Conservation (phyloP, 2,329 filamentous ascomycete genomes). For the Ambrosiella beaveri region DNA sequence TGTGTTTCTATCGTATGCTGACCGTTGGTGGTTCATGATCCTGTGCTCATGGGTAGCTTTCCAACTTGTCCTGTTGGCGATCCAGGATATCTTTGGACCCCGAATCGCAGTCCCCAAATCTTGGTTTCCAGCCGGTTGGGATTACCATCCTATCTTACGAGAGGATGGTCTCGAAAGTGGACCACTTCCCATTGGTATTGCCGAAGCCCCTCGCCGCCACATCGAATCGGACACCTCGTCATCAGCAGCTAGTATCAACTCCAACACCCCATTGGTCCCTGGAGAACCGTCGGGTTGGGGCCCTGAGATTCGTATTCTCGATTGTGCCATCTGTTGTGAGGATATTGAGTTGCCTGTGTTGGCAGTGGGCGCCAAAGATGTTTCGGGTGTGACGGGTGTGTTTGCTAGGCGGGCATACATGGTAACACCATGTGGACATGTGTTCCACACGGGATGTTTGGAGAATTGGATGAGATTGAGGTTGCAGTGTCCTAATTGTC, state of each 20-base stretch:
- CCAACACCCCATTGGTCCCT: conserved; percentile 18
- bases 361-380: conserved; percentile 25
- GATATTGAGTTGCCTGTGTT: conserved; percentile 77
- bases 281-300: conserved; percentile 19
- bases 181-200: conserved; percentile 60
- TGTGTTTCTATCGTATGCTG: conserved; percentile 54
- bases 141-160: conserved; percentile 81
- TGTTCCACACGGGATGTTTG: conserved; percentile 81
- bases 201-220: conserved; percentile 7
- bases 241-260: conserved; percentile 19
- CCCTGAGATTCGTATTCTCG: conserved; percentile 39
- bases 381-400: conserved; percentile 42
- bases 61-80: conserved; percentile 61
- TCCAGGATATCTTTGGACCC: conserved; percentile 72
- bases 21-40: conserved; percentile 48
- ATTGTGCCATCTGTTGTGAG: conserved; percentile 92
- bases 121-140: conserved; percentile 62
- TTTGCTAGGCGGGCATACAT: conserved; percentile 76
- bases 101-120: conserved; percentile 64
- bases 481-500: conserved; percentile 86
- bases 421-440: conserved; percentile 92
- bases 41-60: conserved; percentile 67
- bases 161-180: conserved; percentile 69
- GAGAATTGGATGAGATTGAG: conserved; percentile 94
- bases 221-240: neutral